These are phyloP conservation scores for Ceratocystis eucalypticola DNA, from an alignment of 2,329 filamentous ascomycete species.

Conservation along the genomic window DNA sequence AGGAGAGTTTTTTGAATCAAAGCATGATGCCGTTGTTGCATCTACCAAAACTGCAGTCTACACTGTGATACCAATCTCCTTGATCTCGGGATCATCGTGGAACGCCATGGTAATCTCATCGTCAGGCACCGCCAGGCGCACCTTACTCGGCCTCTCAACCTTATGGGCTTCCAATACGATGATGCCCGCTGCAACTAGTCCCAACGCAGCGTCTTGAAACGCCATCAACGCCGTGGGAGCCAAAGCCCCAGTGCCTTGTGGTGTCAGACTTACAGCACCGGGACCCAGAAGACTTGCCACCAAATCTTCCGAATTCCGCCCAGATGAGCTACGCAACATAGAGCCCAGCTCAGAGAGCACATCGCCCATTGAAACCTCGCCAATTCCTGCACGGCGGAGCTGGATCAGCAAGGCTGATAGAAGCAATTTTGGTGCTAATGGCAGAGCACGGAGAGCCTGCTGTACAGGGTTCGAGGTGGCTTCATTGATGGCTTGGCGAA, in stretches of 20 bases:
- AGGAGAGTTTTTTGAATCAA: too few species aligned
- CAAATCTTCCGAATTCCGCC: conserved; percentile 16
- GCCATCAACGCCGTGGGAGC: conserved; percentile 16
- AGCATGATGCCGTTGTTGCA: too few species aligned
- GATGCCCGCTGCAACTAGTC: conserved; percentile 76
- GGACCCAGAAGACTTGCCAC: conserved; percentile 16
- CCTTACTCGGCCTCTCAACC: conserved; percentile 74
- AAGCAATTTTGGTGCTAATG: conserved; percentile 71
- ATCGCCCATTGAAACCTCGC: conserved; percentile 78
- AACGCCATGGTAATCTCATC: conserved; percentile 85
- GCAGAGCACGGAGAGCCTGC: conserved; percentile 70
- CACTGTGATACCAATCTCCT: conserved; percentile 53
- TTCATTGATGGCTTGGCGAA: conserved; percentile 90
- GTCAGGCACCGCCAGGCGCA: conserved; percentile 73
- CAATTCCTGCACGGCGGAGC: conserved; percentile 68
- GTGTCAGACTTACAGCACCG: conserved; percentile 1
- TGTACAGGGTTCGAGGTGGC: conserved; percentile 87
- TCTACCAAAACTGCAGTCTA: conserved; percentile 20
- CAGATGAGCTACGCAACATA: conserved; percentile 17
- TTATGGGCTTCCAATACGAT: conserved; percentile 69
- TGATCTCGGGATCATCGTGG: conserved; percentile 75
- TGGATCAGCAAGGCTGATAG: conserved; percentile 69
- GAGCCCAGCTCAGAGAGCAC: conserved; percentile 57
- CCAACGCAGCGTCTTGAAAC: conserved; percentile 54
- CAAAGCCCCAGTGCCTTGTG: conserved; percentile 14